Conservation (phyloP, 768 basidiomycete species). For the Rhizopogon sp. region DNA sequence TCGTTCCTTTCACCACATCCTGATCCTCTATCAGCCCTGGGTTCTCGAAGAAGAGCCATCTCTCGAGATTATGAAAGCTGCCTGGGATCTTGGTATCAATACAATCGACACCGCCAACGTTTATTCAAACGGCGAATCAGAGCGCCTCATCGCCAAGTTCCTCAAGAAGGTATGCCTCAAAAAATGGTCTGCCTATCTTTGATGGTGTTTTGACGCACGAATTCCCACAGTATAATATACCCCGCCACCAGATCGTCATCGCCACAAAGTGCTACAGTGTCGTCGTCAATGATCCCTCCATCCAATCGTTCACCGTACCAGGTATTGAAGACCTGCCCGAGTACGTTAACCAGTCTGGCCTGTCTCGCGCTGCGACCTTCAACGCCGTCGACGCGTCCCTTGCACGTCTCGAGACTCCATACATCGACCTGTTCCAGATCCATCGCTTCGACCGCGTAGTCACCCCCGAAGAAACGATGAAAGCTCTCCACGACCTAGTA, state of each 20-base stretch:
- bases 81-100: conserved; percentile 21
- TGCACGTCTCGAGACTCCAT: conserved; percentile 28
- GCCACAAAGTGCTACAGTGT: conserved; percentile 22
- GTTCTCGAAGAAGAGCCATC: conserved; percentile 23
- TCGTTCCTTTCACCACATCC: not conserved
- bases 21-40: conserved; percentile 12
- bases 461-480: conserved; percentile 42
- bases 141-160: conserved; percentile 32
- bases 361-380: conserved; percentile 32
- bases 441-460: conserved; percentile 35
- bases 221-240: conserved; percentile 13
- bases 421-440: conserved; percentile 39
- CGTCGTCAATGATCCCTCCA: conserved; percentile 6
- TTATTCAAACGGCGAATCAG: conserved; percentile 33
- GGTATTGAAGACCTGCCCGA: conserved; percentile 1
- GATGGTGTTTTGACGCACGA: too few species aligned
- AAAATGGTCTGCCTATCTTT: too few species aligned
- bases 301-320: not conserved
- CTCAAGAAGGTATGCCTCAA: conserved; percentile 18
- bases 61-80: conserved; percentile 30
- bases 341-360: conserved; percentile 8
- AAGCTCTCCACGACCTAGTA: conserved; percentile 45
- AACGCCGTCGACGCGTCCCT: conserved; percentile 34
- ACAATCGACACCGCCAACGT: conserved; percentile 32
- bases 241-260: conserved; percentile 27